A percentile compares a stretch with the other conserved stretches of the same genome.
Evolutionary conservation across 768 basidiomycete species (phyloP).

Genomic region (Kwoniella bestiolae): DNA sequence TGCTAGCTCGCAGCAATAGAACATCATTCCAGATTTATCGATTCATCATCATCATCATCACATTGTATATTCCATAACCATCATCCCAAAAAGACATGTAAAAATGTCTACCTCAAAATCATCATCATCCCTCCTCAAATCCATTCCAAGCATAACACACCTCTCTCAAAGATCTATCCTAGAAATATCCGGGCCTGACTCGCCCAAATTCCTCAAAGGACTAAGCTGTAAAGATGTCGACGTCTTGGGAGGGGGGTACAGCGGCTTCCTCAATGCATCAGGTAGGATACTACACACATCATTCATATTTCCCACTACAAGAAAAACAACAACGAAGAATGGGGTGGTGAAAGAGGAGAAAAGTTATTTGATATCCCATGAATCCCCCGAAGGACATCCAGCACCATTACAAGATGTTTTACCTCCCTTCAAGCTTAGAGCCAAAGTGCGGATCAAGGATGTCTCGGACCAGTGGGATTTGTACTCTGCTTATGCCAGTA

Average conservation of each 20-base stretch:
- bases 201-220: constrained; percentile 80
- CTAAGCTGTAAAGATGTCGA: constrained; percentile 64
- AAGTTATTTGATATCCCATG: constrained; percentile 65
- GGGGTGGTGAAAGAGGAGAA: constrained; percentile 27
- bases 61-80: neutral
- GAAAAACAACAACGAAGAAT: constrained; percentile 46
- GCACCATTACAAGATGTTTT: constrained; percentile 58
- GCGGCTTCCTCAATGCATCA: constrained; percentile 78
- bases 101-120: neutral
- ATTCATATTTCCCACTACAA: constrained; percentile 70
- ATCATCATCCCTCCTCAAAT: constrained; percentile 1
- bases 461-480: constrained; percentile 77
- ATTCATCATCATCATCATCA: neutral
- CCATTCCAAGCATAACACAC: constrained; percentile 59
- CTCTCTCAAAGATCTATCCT: constrained; percentile 71
- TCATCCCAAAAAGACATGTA: neutral
- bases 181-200: constrained; percentile 78
- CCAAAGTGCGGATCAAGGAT: constrained; percentile 82
- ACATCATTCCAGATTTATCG: too few relatives aligned
- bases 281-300: constrained; percentile 81
- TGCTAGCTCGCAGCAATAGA: too few relatives aligned
- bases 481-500: constrained; percentile 78
- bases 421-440: constrained; percentile 79
- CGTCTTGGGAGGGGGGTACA: constrained; percentile 67
- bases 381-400: constrained; percentile 24